These are phyloP conservation scores for Sextonia rubra DNA, from an alignment of 164 flowering plant genomes.

Conservation along the genomic window DNA sequence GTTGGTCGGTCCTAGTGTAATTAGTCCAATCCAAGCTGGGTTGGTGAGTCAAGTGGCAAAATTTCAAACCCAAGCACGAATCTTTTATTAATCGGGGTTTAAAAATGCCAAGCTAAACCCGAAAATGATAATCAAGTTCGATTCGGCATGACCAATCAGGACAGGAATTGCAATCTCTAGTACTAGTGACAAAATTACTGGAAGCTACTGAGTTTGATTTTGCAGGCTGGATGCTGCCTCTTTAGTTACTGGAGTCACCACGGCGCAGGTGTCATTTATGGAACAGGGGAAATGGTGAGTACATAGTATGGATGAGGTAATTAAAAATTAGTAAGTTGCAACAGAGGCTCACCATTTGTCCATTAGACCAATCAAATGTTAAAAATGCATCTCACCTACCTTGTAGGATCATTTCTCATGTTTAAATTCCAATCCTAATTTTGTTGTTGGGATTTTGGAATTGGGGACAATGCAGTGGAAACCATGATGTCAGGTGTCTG, in stretches of 20 bases:
- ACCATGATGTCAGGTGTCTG: constrained; percentile 43
- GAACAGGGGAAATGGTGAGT: constrained; percentile 25
- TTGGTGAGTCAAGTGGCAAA: no score
- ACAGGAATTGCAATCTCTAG: no score
- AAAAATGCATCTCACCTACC: no score
- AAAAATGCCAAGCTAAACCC: no score
- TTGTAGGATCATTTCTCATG: neutral
- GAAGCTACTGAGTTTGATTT: neutral
- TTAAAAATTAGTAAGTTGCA: no score
- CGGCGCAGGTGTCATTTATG: constrained; percentile 12
- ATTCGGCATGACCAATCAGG: no score
- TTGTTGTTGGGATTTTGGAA: neutral
- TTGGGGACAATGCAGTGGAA: constrained; percentile 28
- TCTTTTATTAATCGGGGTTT: neutral
- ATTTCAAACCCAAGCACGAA: neutral
- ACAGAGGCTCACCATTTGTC: neutral
- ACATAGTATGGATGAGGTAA: neutral
- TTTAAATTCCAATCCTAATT: neutral
- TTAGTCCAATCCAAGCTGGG: no score
- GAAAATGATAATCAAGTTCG: neutral
- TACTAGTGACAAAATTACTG: no score
- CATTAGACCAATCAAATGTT: neutral
- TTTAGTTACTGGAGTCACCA: constrained; percentile 13
- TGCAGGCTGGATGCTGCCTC: constrained; percentile 16
- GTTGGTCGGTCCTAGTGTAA: no score